A percentile compares a stretch with the other conserved stretches of the same genome.
phyloP scores from a whole-genome alignment of 2,329 filamentous ascomycete genomes.

The Amylocarpus encephaloides region DNA sequence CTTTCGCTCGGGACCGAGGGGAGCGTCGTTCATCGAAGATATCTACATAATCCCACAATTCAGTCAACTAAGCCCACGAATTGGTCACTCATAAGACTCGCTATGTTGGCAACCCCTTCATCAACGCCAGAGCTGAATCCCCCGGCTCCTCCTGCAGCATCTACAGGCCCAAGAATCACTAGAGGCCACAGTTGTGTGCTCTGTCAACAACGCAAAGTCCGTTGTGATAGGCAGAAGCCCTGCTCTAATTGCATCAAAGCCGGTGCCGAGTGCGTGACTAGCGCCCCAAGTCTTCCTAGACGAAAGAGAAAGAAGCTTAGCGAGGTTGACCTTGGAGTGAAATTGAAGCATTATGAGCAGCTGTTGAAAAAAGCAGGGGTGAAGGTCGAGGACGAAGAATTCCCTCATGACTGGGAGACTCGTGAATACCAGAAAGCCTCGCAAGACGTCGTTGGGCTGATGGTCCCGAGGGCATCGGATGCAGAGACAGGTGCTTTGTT shows the following conservation, averaged over 20 bases:
- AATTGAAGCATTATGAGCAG: constrained; percentile 25
- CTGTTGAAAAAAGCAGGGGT: constrained; percentile 25
- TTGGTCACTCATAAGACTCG: neutral
- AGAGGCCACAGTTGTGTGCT: constrained; percentile 26
- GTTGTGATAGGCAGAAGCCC: constrained; percentile 28
- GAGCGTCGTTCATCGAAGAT: too few species aligned
- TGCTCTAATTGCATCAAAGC: constrained; percentile 30
- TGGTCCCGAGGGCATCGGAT: constrained; percentile 4
- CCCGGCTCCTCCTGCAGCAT: neutral
- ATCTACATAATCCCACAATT: too few species aligned
- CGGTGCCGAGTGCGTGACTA: constrained; percentile 24
- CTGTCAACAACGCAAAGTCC: constrained; percentile 30
- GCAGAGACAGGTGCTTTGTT: constrained; percentile 17
- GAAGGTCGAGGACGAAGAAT: constrained; percentile 25
- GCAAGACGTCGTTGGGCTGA: neutral
- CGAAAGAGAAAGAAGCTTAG: constrained; percentile 24
- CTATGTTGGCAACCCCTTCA: neutral
- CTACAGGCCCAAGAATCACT: constrained; percentile 15
- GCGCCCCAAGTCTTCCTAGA: constrained; percentile 22
- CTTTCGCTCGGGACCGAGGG: too few species aligned
- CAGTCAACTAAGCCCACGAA: too few species aligned
- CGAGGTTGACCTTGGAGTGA: constrained; percentile 24
- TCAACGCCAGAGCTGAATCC: neutral
- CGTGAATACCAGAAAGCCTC: too few species aligned
- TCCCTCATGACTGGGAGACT: neutral